A percentile compares a stretch with the other conserved stretches of the same genome.
Conservation (phyloP, 2,329 filamentous ascomycete genomes). For the Arthroderma uncinatum region DNA sequence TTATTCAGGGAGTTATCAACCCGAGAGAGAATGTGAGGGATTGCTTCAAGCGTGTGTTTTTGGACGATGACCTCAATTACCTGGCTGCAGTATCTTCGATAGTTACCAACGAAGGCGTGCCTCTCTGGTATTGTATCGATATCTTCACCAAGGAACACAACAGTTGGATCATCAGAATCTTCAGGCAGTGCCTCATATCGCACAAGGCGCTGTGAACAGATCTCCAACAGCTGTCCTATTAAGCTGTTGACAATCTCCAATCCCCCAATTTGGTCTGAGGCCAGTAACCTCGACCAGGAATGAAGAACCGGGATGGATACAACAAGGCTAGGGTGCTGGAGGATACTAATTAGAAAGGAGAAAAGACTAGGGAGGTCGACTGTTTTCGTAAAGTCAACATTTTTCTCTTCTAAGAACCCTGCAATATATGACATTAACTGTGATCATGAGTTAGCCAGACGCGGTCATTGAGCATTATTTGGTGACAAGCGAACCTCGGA, state of each 20-base stretch:
- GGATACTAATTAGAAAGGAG: slow-evolving; percentile 64
- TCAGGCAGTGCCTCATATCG: slow-evolving; percentile 80
- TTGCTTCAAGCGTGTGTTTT: slow-evolving; percentile 69
- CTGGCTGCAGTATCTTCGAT: slow-evolving; percentile 76
- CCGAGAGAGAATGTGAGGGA: slow-evolving; percentile 72
- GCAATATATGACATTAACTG: slow-evolving; percentile 78
- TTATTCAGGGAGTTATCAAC: slow-evolving; percentile 63
- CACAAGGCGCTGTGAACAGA: slow-evolving; percentile 71
- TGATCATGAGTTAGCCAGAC: slow-evolving; percentile 5
- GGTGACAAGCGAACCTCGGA: slow-evolving; percentile 56
- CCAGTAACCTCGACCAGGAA: slow-evolving; percentile 74
- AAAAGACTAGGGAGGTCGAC: slow-evolving; percentile 65
- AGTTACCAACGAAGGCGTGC: slow-evolving; percentile 92
- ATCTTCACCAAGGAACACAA: slow-evolving; percentile 78
- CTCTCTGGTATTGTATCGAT: slow-evolving; percentile 89
- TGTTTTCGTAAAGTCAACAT: slow-evolving; percentile 51
- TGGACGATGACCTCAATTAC: slow-evolving; percentile 80
- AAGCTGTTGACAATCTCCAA: slow-evolving; percentile 46
- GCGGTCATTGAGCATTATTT: slow-evolving; percentile 2
- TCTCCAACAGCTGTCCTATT: slow-evolving; percentile 66
- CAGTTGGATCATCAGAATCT: slow-evolving; percentile 66
- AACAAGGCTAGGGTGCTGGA: slow-evolving; percentile 75
- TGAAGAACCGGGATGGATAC: slow-evolving; percentile 89
- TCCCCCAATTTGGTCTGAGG: slow-evolving; percentile 56
- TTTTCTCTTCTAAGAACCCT: slow-evolving; percentile 71